Conservation (phyloP, 331 rosid genomes). For the Telfairia occidentalis region DNA sequence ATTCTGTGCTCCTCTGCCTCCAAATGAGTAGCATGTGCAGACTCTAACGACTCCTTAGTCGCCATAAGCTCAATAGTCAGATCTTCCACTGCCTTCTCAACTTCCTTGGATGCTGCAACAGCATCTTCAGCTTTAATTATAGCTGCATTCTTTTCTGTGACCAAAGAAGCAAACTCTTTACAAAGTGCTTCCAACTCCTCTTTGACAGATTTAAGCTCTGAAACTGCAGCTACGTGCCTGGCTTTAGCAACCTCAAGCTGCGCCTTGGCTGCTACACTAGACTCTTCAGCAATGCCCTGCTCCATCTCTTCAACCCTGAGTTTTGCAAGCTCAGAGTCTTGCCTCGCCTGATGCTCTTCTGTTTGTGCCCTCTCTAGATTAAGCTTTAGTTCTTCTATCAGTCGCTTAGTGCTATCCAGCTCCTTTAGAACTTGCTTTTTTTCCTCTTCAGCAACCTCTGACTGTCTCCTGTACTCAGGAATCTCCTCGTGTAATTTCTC, state of each 20-base stretch:
- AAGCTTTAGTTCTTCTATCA: conserved; percentile 83
- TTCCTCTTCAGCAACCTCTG: conserved; percentile 50
- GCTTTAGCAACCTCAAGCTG: conserved; percentile 98
- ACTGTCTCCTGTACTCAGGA: conserved; percentile 54
- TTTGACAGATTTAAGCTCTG: conserved; percentile 64
- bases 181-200: conserved; percentile 59
- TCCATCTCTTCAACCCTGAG: conserved; percentile 99
- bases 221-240: conserved; percentile 63
- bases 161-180: conserved; percentile 64
- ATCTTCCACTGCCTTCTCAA: conserved; percentile 88
- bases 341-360: conserved; percentile 87
- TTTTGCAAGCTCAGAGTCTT: conserved; percentile 93
- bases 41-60: conserved; percentile 69
- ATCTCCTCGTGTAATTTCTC: conserved; percentile 60
- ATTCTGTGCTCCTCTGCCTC: conserved; percentile 96
- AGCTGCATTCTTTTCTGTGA: conserved; percentile 59
- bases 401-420: conserved; percentile 77
- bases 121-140: conserved; percentile 73
- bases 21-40: conserved; percentile 84
- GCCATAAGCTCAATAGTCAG: conserved; percentile 82
- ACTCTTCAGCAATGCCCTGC: conserved; percentile 92
- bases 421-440: conserved; percentile 56
- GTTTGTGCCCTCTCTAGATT: conserved; percentile 94
- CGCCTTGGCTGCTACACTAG: conserved; percentile 95
- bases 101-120: conserved; percentile 66